Percentiles rank a stretch among this genome's conserved stretches.
Evolutionary conservation across 345 rosid genomes (phyloP).

Genomic region (Eucalyptus regnans): DNA sequence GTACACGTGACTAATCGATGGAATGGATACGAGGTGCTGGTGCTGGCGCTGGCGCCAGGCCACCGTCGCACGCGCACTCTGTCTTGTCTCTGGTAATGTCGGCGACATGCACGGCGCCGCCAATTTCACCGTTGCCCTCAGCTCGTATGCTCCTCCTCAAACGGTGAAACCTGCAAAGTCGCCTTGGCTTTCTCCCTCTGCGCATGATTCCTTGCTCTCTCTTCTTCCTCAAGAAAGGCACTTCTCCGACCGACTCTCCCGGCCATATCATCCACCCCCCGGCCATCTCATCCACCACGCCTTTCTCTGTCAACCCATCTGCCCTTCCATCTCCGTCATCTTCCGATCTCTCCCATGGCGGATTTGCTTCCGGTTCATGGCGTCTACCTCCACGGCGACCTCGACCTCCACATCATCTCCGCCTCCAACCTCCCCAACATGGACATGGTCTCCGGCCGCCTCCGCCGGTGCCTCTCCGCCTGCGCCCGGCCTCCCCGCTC

Average conservation of each 20-base stretch:
- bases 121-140: background rate
- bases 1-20: too few relatives aligned
- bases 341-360: background rate
- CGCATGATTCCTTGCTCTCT: background rate
- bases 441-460: constrained; percentile 39
- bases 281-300: background rate
- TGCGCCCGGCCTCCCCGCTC: constrained; percentile 9
- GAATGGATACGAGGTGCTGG: background rate
- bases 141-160: background rate
- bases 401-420: constrained; percentile 45
- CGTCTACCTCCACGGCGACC: constrained; percentile 62
- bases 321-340: background rate
- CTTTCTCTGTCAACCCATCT: background rate
- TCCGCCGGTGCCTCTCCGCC: constrained; percentile 33
- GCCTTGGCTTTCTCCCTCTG: background rate
- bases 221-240: background rate
- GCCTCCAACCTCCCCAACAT: constrained; percentile 65
- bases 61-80: background rate
- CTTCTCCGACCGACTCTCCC: background rate
- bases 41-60: background rate
- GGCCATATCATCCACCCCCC: too few relatives aligned
- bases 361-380: background rate
- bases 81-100: background rate
- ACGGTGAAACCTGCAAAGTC: background rate
- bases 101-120: too few relatives aligned